Evolutionary conservation across 1,139 yeast species (phyloP).

Genomic region (Scheffersomyces illinoinensis): DNA sequence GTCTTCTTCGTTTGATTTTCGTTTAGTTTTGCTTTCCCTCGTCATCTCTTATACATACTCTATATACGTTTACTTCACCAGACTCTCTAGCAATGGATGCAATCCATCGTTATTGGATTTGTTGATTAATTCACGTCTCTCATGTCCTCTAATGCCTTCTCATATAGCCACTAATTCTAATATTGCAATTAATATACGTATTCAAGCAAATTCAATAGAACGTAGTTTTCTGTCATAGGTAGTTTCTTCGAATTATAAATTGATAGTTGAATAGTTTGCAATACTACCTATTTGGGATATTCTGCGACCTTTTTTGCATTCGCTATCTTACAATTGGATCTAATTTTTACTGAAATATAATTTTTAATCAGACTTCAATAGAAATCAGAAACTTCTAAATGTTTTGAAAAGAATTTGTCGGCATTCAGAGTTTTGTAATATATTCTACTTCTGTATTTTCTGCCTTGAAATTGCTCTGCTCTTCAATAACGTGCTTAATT

Average conservation of each 20-base stretch:
- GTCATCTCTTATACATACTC: constrained; percentile 1
- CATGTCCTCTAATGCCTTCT: constrained; percentile 15
- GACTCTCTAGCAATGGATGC: not conserved
- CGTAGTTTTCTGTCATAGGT: not conserved
- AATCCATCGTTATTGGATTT: not conserved
- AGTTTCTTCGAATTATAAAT: not conserved
- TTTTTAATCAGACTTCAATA: not conserved
- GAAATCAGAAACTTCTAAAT: not conserved
- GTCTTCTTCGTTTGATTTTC: constrained; percentile 5
- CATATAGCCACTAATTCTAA: constrained; percentile 4
- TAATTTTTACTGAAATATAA: not conserved
- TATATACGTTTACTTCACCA: not conserved
- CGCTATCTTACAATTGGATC: not conserved
- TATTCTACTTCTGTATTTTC: not conserved
- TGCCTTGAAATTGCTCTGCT: not conserved
- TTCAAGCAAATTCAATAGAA: not conserved
- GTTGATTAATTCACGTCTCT: constrained; percentile 2
- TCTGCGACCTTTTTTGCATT: not conserved
- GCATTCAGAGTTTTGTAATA: not conserved
- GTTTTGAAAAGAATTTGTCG: not conserved
- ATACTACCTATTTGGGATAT: not conserved
- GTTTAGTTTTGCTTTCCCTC: constrained; percentile 1
- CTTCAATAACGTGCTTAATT: not conserved
- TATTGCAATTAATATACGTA: constrained; percentile 2
- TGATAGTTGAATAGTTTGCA: not conserved